Base-by-base conservation (phyloP, 1,284 basidiomycete species). In the Coriolopsis trogii region DNA sequence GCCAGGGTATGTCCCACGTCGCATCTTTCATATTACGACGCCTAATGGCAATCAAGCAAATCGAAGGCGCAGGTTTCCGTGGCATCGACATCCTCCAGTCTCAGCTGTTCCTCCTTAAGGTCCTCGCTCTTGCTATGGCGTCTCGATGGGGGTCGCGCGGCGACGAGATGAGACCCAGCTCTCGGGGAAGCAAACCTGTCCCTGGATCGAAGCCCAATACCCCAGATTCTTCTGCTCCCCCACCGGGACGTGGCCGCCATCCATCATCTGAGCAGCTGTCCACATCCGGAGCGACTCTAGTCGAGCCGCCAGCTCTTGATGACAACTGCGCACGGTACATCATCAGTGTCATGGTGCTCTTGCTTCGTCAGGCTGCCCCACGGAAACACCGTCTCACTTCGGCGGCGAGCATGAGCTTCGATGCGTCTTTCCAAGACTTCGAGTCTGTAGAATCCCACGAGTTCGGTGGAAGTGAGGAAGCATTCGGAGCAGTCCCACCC, bases 261-360 rank as follows among this genome's bases (percentile, higher is more conserved):
- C 52, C 70, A 2, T 75, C 76, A 4, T 67, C 67, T 2, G 78
- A 79, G 25, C 70, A 72, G 37, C 63, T 74, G 12, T 69, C 72
- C 18, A 56, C 41, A 12, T 67, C 70, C 0, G 68, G 68, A 15
- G 67, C 68, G 18, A 70, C 76, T 18, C 84, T 82, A 76, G 71
- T 79, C 8, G 93, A 95, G 63, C 84, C 89, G 8, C 78, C 85
- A 3, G 81, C 91, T 1, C 76, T 98, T 33, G 91, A 96, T 56
- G 94, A 96, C 58, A 79, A 81, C 36, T 88, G 92, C 58, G 93
- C 92, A n/a, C 85, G 84, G 66, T 93, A 95, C 65, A 78, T 94
- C 33, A 76, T 96, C 47, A 87, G 84, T 64, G 86, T 93, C 42
- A 85, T 94, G 80, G 80, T 92, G 20, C 73, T 89, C 38, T 92